A percentile compares a stretch with the other conserved stretches of the same genome.
Conservation (phyloP, 305 asterid species). For the Fraxinus greggii region DNA sequence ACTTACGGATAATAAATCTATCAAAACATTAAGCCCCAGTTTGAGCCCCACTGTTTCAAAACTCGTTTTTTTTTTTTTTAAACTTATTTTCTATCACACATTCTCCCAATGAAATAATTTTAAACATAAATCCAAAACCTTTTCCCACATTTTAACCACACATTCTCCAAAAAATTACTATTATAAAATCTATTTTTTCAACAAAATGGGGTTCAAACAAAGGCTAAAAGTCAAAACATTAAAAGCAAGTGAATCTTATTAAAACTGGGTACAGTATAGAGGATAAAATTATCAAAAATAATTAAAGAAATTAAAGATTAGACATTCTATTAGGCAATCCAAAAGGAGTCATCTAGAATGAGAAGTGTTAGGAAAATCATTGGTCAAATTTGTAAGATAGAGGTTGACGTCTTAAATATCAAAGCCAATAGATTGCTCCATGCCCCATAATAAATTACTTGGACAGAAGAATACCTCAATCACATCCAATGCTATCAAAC, state of each 20-base stretch:
- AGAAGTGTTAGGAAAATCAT: not conserved
- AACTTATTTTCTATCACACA: not conserved
- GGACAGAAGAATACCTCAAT: constrained; percentile 56
- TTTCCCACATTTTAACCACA: not conserved
- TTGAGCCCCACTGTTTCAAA: not conserved
- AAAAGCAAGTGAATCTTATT: not conserved
- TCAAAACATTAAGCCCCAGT: not conserved
- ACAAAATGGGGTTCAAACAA: not conserved
- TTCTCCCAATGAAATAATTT: not conserved
- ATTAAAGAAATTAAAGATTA: not conserved
- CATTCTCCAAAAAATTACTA: not conserved
- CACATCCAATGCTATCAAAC: constrained; percentile 67
- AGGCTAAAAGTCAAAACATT: not conserved
- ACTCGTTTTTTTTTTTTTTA: not conserved
- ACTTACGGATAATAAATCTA: not conserved
- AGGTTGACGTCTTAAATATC: not conserved
- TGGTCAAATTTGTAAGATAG: not conserved
- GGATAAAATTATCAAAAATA: not conserved
- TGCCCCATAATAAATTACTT: not conserved
- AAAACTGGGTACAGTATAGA: not conserved
- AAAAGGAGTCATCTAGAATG: not conserved
- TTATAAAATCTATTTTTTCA: not conserved
- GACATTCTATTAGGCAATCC: not conserved
- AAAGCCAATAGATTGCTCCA: not conserved
- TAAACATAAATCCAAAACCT: not conserved